These are phyloP conservation scores for Rubroboletus satanas DNA, from an alignment of 768 basidiomycete species.

Conservation along the genomic window DNA sequence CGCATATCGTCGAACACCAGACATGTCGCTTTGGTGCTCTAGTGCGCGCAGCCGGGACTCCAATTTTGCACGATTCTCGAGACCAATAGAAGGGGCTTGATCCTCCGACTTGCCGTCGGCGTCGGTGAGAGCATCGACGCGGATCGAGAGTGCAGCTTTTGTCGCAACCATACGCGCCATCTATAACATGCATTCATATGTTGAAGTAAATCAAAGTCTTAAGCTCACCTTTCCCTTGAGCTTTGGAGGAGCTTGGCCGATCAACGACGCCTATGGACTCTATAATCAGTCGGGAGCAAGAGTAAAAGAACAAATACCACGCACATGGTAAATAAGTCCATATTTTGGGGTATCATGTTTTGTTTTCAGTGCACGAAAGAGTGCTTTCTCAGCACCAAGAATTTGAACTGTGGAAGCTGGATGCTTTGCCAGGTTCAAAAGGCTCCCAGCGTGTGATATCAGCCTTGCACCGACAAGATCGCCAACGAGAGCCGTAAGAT, in stretches of 20 bases:
- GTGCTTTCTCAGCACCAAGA: constrained; percentile 72
- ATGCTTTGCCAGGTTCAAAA: constrained; percentile 69
- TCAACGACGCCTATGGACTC: constrained; percentile 71
- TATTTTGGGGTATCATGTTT: constrained; percentile 98
- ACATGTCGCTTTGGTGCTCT: constrained; percentile 75
- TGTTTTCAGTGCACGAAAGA: constrained; percentile 73
- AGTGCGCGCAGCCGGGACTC: constrained; percentile 89
- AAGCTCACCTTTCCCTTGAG: constrained; percentile 86
- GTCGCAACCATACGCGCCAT: constrained; percentile 99
- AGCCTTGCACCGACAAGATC: constrained; percentile 74
- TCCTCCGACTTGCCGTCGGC: constrained; percentile 85
- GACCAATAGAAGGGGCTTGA: constrained; percentile 78
- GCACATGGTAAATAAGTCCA: constrained; percentile 96
- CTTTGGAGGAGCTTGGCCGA: constrained; percentile 96
- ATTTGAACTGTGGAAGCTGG: constrained; percentile 79
- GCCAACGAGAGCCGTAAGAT: constrained; percentile 81
- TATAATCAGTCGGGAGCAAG: constrained; percentile 2
- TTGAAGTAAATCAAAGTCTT: background rate
- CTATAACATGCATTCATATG: constrained; percentile 33
- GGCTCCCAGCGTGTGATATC: constrained; percentile 70
- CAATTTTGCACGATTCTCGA: constrained; percentile 92
- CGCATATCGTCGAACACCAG: constrained; percentile 64
- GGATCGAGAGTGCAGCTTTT: constrained; percentile 94
- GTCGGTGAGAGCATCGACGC: constrained; percentile 95
- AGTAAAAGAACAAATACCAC: constrained; percentile 22